Conservation (phyloP, 106 monocot genomes). For the Dendrobium nobile region DNA sequence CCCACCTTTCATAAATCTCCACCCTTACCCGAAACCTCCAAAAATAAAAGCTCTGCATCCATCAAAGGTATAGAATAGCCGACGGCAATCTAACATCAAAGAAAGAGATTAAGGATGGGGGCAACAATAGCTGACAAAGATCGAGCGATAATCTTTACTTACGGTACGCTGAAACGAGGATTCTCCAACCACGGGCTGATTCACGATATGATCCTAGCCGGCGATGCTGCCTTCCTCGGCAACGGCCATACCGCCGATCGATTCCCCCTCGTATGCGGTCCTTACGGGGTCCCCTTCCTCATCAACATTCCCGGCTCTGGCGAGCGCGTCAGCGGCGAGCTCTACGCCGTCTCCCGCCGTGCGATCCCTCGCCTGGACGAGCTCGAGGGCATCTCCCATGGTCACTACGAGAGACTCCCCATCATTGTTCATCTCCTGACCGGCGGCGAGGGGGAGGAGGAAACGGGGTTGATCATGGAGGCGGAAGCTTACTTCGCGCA, state of each 20-base stretch:
- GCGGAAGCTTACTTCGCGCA: conserved; percentile 76
- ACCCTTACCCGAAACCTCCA: neutral
- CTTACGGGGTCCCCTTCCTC: conserved; percentile 87
- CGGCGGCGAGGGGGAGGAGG: conserved; percentile 7
- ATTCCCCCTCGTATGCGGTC: conserved; percentile 80
- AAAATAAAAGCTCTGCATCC: neutral
- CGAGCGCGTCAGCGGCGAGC: conserved; percentile 48
- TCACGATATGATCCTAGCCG: conserved; percentile 43
- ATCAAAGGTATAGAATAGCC: neutral
- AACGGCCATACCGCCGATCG: conserved; percentile 21
- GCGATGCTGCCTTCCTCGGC: conserved; percentile 60
- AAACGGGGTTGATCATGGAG: conserved; percentile 11
- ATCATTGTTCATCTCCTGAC: neutral
- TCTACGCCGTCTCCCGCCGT: conserved; percentile 46
- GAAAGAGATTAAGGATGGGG: neutral
- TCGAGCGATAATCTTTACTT: conserved; percentile 57
- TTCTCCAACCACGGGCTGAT: conserved; percentile 77
- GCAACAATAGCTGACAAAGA: neutral
- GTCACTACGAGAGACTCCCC: conserved; percentile 76
- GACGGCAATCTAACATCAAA: neutral
- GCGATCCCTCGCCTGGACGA: conserved; percentile 54
- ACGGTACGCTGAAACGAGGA: conserved; percentile 82
- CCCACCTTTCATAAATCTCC: neutral
- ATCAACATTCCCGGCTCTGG: conserved; percentile 66
- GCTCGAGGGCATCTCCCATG: conserved; percentile 51